These are phyloP conservation scores for Wickerhamomyces kurtzmanii DNA, from an alignment of 805 yeast species.

Conservation along the genomic window DNA sequence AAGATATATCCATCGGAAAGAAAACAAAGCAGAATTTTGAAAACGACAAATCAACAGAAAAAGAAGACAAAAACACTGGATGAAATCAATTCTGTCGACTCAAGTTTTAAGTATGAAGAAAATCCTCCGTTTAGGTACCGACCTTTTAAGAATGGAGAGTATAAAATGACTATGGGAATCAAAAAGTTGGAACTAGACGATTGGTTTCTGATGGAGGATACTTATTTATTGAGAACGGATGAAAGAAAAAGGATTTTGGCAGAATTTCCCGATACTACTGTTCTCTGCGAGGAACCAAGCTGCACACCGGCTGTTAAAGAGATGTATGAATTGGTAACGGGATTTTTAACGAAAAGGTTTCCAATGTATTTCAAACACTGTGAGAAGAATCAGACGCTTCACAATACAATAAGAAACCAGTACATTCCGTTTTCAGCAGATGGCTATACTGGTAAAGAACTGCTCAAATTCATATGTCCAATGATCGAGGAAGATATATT, in stretches of 20 bases:
- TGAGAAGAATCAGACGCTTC: slow-evolving; percentile 15
- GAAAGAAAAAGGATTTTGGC: slow-evolving; percentile 25
- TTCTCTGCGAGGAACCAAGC: slow-evolving; percentile 21
- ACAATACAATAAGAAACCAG: slow-evolving; percentile 7
- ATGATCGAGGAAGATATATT: slow-evolving; percentile 58
- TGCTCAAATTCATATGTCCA: slow-evolving; percentile 18
- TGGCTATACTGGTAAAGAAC: too few relatives aligned
- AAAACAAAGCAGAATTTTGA: too few relatives aligned
- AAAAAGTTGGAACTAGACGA: slow-evolving; percentile 37
- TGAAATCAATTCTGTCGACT: slow-evolving; percentile 20
- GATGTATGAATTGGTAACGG: slow-evolving; percentile 32
- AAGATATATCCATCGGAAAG: too few relatives aligned
- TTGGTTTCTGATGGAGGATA: slow-evolving; percentile 52
- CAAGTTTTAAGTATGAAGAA: slow-evolving; percentile 32
- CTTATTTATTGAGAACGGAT: slow-evolving; percentile 37
- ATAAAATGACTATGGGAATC: slow-evolving; percentile 57
- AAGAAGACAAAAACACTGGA: too few relatives aligned
- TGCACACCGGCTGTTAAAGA: slow-evolving; percentile 33
- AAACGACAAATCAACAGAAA: too few relatives aligned
- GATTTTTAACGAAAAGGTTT: slow-evolving; percentile 34
- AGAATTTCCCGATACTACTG: slow-evolving; percentile 21
- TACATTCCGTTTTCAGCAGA: slow-evolving; percentile 2
- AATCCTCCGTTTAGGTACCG: slow-evolving; percentile 34
- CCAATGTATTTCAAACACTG: slow-evolving; percentile 38
- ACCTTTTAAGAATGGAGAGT: slow-evolving; percentile 54